These are phyloP conservation scores for Suhomyces vadensis DNA, from an alignment of 805 yeast genomes.

Conservation along the genomic window DNA sequence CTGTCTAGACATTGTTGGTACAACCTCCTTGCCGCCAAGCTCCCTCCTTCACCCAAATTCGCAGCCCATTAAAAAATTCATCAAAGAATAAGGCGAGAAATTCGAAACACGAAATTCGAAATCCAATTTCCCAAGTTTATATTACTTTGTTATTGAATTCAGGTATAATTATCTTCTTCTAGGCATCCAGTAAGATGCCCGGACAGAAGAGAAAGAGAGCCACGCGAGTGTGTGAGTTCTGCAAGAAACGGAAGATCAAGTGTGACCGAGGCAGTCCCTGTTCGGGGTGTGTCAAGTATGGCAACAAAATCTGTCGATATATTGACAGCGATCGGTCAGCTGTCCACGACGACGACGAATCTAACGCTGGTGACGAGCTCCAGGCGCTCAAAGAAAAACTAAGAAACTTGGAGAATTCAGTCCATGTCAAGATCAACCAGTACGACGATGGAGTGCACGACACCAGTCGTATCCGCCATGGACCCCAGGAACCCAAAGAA, in stretches of 20 bases:
- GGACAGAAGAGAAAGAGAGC: constrained; percentile 29
- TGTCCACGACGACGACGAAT: neutral
- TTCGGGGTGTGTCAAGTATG: constrained; percentile 37
- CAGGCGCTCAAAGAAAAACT: constrained; percentile 21
- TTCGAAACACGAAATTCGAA: neutral
- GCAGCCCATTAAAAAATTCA: too few species aligned
- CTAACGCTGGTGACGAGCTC: constrained; percentile 13
- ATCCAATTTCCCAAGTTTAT: too few species aligned
- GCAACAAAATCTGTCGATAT: constrained; percentile 18
- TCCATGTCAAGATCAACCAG: constrained; percentile 3
- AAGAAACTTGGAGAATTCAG: constrained; percentile 19
- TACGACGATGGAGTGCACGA: neutral
- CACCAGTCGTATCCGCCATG: too few species aligned
- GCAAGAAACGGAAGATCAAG: constrained; percentile 50
- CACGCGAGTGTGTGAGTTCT: constrained; percentile 51
- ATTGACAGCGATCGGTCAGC: neutral
- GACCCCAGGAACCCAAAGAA: neutral
- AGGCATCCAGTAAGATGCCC: neutral
- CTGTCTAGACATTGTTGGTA: too few species aligned
- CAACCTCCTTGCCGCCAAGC: too few species aligned
- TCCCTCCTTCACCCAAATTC: too few species aligned
- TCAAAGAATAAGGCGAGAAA: too few species aligned
- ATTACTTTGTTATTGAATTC: too few species aligned
- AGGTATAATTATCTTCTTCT: too few species aligned
- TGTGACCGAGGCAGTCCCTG: constrained; percentile 52